phyloP scores from a whole-genome alignment of 78 protist genomes.

The Protostelium mycophagum region DNA sequence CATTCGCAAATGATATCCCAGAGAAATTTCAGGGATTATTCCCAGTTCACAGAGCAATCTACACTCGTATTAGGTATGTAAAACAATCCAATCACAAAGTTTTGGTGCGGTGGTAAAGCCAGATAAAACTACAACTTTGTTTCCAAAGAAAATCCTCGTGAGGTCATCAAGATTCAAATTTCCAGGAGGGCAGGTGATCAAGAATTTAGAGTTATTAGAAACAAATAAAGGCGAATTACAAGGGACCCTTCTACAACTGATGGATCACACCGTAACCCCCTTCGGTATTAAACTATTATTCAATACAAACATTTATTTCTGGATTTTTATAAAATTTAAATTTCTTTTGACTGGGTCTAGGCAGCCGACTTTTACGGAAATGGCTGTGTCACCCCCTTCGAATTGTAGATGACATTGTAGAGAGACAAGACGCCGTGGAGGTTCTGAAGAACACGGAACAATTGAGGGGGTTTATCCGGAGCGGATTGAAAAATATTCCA shows the following conservation, averaged over 20 bases:
- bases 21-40: background rate
- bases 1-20: background rate
- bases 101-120: too few species aligned
- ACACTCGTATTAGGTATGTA: conserved; percentile 24
- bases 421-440: conserved; percentile 33
- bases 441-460: conserved; percentile 1
- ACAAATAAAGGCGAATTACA: conserved; percentile 34
- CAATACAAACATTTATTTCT: too few species aligned
- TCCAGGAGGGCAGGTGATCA: conserved; percentile 34
- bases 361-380: conserved; percentile 29
- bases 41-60: background rate
- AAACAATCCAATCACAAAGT: background rate
- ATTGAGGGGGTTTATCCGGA: background rate
- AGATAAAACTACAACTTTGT: too few species aligned
- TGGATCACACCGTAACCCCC: conserved; percentile 45
- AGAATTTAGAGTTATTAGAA: conserved; percentile 40
- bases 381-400: conserved; percentile 63
- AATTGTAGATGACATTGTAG: conserved; percentile 3
- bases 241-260: conserved; percentile 50
- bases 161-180: too few species aligned
- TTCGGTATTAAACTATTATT: too few species aligned
- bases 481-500: conserved; percentile 14
- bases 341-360: too few species aligned
- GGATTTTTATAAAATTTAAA: too few species aligned
- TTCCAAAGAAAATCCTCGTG: too few species aligned